phyloP scores from a whole-genome alignment of 2,329 filamentous ascomycete species.

The Epichloe sp. region DNA sequence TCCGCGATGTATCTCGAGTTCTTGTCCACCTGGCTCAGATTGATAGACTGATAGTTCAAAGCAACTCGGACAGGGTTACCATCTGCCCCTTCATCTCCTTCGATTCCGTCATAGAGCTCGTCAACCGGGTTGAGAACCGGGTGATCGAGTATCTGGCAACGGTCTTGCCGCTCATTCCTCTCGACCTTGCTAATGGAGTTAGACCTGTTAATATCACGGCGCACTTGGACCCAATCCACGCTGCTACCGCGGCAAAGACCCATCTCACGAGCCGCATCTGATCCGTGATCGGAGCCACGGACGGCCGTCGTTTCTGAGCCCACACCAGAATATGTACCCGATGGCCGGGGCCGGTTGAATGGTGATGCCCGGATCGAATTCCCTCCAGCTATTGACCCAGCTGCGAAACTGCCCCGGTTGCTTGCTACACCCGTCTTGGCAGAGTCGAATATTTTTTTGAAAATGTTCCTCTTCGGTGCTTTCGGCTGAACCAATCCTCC shows the following conservation, averaged over 20 bases:
- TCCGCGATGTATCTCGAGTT: slow-evolving; percentile 82
- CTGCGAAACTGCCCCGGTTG: slow-evolving; percentile 71
- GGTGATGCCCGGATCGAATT: slow-evolving; percentile 30
- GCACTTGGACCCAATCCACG: slow-evolving; percentile 93
- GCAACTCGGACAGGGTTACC: slow-evolving; percentile 72
- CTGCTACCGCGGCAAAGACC: slow-evolving; percentile 43
- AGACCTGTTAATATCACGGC: slow-evolving; percentile 87
- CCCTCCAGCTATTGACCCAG: slow-evolving; percentile 28
- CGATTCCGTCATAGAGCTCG: slow-evolving; percentile 68
- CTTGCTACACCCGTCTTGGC: slow-evolving; percentile 90
- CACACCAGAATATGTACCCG: slow-evolving; percentile 27
- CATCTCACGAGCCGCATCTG: slow-evolving; percentile 54
- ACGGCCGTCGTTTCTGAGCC: slow-evolving; percentile 26
- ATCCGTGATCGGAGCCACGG: slow-evolving; percentile 23
- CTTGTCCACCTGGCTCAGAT: slow-evolving; percentile 84
- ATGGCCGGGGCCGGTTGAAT: slow-evolving; percentile 27
- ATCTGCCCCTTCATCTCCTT: slow-evolving; percentile 83
- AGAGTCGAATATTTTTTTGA: slow-evolving; percentile 88
- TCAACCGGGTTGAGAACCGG: slow-evolving; percentile 82
- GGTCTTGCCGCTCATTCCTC: slow-evolving; percentile 67
- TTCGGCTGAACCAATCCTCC: slow-evolving; percentile 70
- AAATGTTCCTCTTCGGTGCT: slow-evolving; percentile 75
- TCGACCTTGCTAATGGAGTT: slow-evolving; percentile 89
- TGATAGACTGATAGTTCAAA: slow-evolving; percentile 67
- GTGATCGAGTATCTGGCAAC: slow-evolving; percentile 90